These are phyloP conservation scores for Panus rudis DNA, from an alignment of 768 basidiomycete genomes.

Conservation along the genomic window DNA sequence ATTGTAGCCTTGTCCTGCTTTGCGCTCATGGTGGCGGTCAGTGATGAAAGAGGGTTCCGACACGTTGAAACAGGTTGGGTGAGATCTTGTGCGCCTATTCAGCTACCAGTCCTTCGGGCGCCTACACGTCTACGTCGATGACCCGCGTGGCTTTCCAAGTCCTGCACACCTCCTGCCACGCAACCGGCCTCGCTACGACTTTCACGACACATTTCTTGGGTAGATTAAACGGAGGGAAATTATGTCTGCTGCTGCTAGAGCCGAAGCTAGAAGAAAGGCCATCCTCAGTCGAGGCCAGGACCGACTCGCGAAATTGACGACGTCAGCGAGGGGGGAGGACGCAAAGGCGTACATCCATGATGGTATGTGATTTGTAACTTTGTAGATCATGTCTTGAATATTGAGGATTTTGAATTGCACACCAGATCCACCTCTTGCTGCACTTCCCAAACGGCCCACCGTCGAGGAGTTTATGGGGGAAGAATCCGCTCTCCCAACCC, in stretches of 20 bases:
- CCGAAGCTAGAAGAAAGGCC: slow-evolving; percentile 72
- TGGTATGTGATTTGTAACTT: slow-evolving; percentile 28
- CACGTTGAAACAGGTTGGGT: slow-evolving; percentile 15
- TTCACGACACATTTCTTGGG: slow-evolving; percentile 20
- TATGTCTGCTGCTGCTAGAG: slow-evolving; percentile 60
- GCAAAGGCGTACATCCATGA: slow-evolving; percentile 47
- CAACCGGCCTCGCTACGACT: too few species aligned
- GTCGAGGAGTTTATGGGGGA: slow-evolving; percentile 31
- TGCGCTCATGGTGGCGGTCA: slow-evolving; percentile 29
- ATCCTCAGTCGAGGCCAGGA: slow-evolving; percentile 67
- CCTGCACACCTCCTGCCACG: too few species aligned
- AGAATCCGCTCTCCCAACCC: slow-evolving; percentile 25
- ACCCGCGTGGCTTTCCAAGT: too few species aligned
- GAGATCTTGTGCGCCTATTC: neutral
- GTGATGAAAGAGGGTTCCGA: too few species aligned
- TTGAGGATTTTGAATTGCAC: slow-evolving; percentile 4
- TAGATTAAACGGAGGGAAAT: too few species aligned
- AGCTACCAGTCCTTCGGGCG: too few species aligned
- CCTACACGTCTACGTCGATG: too few species aligned
- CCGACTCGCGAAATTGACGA: slow-evolving; percentile 74
- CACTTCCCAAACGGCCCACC: slow-evolving; percentile 23
- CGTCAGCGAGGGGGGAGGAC: slow-evolving; percentile 66
- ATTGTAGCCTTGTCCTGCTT: slow-evolving; percentile 81
- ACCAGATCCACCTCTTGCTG: slow-evolving; percentile 36
- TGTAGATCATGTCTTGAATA: neutral